Base-by-base conservation (phyloP, 805 yeast genomes). In the Cyberlindnera euphorbiae region DNA sequence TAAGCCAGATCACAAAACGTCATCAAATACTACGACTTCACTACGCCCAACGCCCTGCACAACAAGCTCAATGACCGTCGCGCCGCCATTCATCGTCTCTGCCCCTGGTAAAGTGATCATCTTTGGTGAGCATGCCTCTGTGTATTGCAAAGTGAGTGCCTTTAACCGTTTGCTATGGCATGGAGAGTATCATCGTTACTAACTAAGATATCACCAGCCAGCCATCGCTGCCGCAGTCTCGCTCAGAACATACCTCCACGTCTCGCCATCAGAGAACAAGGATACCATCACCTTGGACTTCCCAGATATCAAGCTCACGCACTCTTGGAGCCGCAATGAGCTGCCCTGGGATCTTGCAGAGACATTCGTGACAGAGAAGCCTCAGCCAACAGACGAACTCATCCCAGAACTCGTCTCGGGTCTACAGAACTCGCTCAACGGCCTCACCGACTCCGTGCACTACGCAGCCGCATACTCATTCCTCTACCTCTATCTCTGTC, bases 51-150 rank as follows among this genome's bases (percentile, higher is more conserved):
- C n/a, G n/a, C n/a, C n/a, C n/a, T n/a, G n/a, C n/a, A n/a, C n/a
- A n/a, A n/a, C n/a, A n/a, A n/a, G n/a, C 22, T 19, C 22, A 19
- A 41, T 37, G 42, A 39, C 46, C 1, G 30, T 34, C 15, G 26
- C n/a, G 17, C 35, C 50, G 2, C 83, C 87, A 14, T 86, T 89
- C 58, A 61, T 77, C 33, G 85, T 87, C 2, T 84, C 96, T 36
- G 93, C 98, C 1, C 98, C 98, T 0, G 98, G 98, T 4, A 93
- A 93, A 55, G 95, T 88, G 30, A 93, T 93, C 49, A 69, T 93
- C 24, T 93, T 89, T 58, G 98, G 98, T 16, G 98, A 93, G 56
- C 98, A 93, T 55, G 84, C 97, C 7, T 97, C 94, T 2, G 98
- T 93, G 0, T 85, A 84, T 56, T 80, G 84, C 30, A 84, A 78